Evolutionary conservation across 2,329 filamentous ascomycete genomes (phyloP), one percentile per base, ranked within the genome.

Genomic region (Diaporthe vexans): DNA sequence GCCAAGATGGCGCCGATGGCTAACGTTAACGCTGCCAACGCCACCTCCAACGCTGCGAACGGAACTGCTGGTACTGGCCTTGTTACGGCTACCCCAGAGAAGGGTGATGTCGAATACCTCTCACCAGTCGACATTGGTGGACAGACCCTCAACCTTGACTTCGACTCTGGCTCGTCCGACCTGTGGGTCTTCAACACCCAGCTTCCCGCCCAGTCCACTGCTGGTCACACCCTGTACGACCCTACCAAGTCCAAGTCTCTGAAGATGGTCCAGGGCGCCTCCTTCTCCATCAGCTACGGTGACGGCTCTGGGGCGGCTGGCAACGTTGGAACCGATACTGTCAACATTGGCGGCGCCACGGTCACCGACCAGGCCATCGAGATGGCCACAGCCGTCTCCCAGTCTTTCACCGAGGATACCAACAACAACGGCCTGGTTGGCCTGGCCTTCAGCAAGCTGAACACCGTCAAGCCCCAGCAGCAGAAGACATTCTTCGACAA

Each of bases 401-500:
- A 83, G 15, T 86, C 86, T 3, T 94, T 94, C 81, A 81, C 89
- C 51, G 72, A 86, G 46, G 91, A 93, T 79, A 86, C 86, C n/a
- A 83, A 86, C 76, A 91, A 88, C 77, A 91, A 93, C 80, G 93
- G 93, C n/a, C 88, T 94, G 7, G 85, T 94, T 35, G 93, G 93
- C 15, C 88, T 94, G 35, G 92, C 89, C 11, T 94, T 93, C 80
- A 89, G 88, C 73, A 86, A 82, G 52, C 86, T 93, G 81, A 94
- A 94, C 81, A 92, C 90, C 1, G 88, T 94, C 74, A 80, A 87
- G 79, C 92, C 92, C 0, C 83, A 86, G 21, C 84, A 86, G 76
- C 91, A 93, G 77, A 92, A 91, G 83, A 94, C 93, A 15, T 95
- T 94, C 82, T 94, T 94, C 80, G 92, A 94, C 79, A 94, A 93